Evolutionary conservation across 2,329 filamentous ascomycete species (phyloP).

Genomic region (Endoconidiophora laricicola): DNA sequence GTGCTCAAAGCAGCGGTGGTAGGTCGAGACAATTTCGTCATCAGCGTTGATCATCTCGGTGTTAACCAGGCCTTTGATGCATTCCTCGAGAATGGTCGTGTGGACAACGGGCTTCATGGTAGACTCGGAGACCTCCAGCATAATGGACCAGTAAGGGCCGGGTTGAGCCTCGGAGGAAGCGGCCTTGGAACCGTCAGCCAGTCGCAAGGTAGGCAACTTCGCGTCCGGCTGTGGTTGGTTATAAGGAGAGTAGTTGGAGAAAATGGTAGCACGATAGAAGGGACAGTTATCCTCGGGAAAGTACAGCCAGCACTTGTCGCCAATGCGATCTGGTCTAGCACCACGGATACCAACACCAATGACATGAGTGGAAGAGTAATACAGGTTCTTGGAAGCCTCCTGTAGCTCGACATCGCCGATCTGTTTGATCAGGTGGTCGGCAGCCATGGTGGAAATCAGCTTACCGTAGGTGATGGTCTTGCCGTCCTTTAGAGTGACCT

Average conservation of each 20-base stretch:
- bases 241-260: slow-evolving; percentile 99
- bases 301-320: slow-evolving; percentile 99
- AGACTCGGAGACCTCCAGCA: slow-evolving; percentile 96
- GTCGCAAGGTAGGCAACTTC: slow-evolving; percentile 74
- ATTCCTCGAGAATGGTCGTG: slow-evolving; percentile 71
- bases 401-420: slow-evolving; percentile 74
- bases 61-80: slow-evolving; percentile 92
- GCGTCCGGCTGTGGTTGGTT: slow-evolving; percentile 76
- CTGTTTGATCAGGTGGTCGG: slow-evolving; percentile 71
- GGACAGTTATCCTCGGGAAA: slow-evolving; percentile 98
- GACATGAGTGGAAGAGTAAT: slow-evolving; percentile 94
- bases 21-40: slow-evolving; percentile 94
- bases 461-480: slow-evolving; percentile 82
- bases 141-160: slow-evolving; percentile 99
- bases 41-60: slow-evolving; percentile 84
- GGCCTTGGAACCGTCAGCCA: slow-evolving; percentile 73
- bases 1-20: slow-evolving; percentile 95
- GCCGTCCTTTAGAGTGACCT: slow-evolving; percentile 66
- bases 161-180: slow-evolving; percentile 55
- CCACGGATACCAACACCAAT: slow-evolving; percentile 92
- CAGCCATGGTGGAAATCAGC: slow-evolving; percentile 89
- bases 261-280: slow-evolving; percentile 99
- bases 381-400: slow-evolving; percentile 60
- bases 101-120: slow-evolving; percentile 85
- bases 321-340: slow-evolving; percentile 80